Evolutionary conservation across 2,329 filamentous ascomycete genomes (phyloP).

Genomic region (Bipolaris sorokiniana): DNA sequence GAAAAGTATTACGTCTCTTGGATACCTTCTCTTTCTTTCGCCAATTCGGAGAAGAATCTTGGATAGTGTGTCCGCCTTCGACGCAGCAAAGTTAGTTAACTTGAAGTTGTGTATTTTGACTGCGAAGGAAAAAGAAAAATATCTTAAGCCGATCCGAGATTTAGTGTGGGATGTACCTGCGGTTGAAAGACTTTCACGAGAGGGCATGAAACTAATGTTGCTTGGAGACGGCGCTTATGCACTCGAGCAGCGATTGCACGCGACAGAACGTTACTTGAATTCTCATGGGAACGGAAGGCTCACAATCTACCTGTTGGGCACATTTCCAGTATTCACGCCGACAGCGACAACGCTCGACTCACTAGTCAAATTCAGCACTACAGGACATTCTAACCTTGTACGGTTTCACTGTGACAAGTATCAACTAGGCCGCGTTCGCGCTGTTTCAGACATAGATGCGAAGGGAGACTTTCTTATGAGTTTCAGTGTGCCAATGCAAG

Average conservation of each 20-base stretch:
- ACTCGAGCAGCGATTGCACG: conserved; percentile 4
- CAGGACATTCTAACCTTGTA: not conserved
- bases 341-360: not conserved
- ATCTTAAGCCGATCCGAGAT: conserved; percentile 1
- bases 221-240: conserved; percentile 1
- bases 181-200: not conserved
- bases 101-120: not conserved
- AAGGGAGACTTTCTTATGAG: conserved; percentile 4
- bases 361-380: conserved; percentile 3
- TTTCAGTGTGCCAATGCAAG: conserved; percentile 2
- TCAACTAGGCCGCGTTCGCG: conserved; percentile 2
- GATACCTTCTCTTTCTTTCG: conserved; percentile 2
- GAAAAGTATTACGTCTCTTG: not conserved
- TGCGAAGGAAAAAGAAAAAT: not conserved
- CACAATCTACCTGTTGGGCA: not conserved
- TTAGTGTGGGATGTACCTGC: not conserved
- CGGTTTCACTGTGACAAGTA: conserved; percentile 2
- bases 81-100: conserved; percentile 1
- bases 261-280: conserved; percentile 1
- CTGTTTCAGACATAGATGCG: not conserved
- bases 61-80: conserved; percentile 1
- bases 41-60: conserved; percentile 2
- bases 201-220: conserved; percentile 2
- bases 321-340: not conserved
- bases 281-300: not conserved